Percentiles rank a stretch among this genome's conserved stretches.
These are phyloP conservation scores for Blepharisma stoltei DNA, from an alignment of 73 alveolate genomes.

Conservation along the genomic window DNA sequence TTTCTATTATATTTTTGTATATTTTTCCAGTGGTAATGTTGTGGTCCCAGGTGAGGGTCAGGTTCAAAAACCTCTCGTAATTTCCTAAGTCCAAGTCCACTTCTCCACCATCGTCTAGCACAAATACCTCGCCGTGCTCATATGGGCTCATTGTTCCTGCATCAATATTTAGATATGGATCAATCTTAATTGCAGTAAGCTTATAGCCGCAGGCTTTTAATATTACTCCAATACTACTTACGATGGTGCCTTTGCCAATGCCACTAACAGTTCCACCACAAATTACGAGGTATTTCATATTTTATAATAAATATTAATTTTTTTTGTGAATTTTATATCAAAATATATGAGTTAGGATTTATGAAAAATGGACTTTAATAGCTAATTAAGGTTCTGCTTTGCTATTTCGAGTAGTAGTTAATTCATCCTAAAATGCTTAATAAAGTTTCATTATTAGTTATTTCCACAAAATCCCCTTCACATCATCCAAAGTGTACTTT, in stretches of 20 bases:
- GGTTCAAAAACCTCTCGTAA: conserved; percentile 58
- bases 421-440: too few species aligned
- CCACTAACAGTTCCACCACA: conserved; percentile 71
- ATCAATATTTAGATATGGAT: conserved; percentile 72
- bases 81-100: conserved; percentile 75
- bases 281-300: conserved; percentile 45
- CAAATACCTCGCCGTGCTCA: conserved; percentile 76
- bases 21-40: conserved; percentile 64
- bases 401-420: too few species aligned
- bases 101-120: conserved; percentile 70
- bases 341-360: too few species aligned
- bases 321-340: neutral
- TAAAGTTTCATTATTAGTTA: neutral
- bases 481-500: too few species aligned
- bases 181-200: conserved; percentile 61
- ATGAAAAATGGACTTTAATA: too few species aligned
- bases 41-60: conserved; percentile 46
- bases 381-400: too few species aligned
- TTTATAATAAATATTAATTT: neutral
- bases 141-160: conserved; percentile 81
- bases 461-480: too few species aligned
- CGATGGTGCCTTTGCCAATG: conserved; percentile 62
- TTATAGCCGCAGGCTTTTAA: conserved; percentile 50
- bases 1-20: conserved; percentile 23
- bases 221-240: conserved; percentile 50